A percentile compares a stretch with the other conserved stretches of the same genome.
phyloP scores from a whole-genome alignment of 2,329 filamentous ascomycete species.

The Nannizzia gypsea region DNA sequence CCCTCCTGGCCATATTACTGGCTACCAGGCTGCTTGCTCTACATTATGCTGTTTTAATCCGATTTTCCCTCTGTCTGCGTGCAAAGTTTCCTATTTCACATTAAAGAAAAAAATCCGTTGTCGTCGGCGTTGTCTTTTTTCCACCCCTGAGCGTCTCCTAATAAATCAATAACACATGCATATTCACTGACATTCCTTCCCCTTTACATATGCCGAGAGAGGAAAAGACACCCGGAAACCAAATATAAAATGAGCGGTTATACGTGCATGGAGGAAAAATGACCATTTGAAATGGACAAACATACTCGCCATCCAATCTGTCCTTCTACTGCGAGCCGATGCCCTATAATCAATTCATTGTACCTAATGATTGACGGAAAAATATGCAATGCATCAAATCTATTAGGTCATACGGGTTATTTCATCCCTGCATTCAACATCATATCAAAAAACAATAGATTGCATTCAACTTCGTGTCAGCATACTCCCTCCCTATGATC shows the following conservation, averaged over 20 bases:
- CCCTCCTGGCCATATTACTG: neutral
- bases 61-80: neutral
- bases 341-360: neutral
- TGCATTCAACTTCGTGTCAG: neutral
- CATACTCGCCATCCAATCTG: neutral
- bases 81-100: neutral
- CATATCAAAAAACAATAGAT: neutral
- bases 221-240: too few species aligned
- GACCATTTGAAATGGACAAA: neutral
- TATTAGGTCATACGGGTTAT: neutral
- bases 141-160: neutral
- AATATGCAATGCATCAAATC: neutral
- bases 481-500: neutral
- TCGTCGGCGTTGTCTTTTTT: conserved; percentile 1
- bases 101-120: neutral
- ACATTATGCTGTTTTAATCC: neutral
- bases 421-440: neutral
- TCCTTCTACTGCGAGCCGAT: neutral
- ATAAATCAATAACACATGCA: neutral
- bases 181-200: neutral
- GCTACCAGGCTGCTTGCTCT: too few species aligned
- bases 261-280: neutral
- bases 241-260: neutral
- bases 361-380: neutral
- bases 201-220: neutral